phyloP scores from a whole-genome alignment of 1,284 basidiomycete species.

The Ganoderma leucocontextum region DNA sequence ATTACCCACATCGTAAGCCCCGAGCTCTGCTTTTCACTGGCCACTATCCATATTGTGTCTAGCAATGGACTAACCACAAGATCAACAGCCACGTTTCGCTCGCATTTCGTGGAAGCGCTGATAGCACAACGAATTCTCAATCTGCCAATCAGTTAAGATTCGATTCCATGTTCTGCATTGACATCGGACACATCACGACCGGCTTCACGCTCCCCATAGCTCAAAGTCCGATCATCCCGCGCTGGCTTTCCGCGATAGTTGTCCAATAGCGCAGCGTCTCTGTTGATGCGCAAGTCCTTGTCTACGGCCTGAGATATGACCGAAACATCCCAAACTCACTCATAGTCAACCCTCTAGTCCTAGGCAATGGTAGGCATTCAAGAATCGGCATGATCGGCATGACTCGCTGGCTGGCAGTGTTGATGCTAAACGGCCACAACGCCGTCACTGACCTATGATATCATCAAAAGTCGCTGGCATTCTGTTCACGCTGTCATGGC shows the following conservation, averaged over 20 bases:
- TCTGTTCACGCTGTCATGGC: not conserved
- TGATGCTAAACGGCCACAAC: not conserved
- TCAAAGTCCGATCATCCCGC: not conserved
- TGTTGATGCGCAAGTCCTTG: not conserved
- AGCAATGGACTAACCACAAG: not conserved
- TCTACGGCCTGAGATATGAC: not conserved
- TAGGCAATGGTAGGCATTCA: no score
- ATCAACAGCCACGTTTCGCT: not conserved
- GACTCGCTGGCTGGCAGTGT: no score
- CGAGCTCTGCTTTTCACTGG: not conserved
- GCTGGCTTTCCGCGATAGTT: not conserved
- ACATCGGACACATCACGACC: not conserved
- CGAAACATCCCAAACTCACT: not conserved
- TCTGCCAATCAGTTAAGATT: not conserved
- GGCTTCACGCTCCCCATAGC: not conserved
- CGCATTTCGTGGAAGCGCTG: not conserved
- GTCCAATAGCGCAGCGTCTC: not conserved
- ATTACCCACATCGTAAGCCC: not conserved
- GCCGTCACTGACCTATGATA: not conserved
- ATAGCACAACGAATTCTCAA: no score
- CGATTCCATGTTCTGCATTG: not conserved
- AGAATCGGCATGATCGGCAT: no score
- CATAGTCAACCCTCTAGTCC: not conserved
- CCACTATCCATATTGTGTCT: not conserved
- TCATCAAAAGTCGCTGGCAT: not conserved